phyloP scores from a whole-genome alignment of 2,329 filamentous ascomycete species.

The Calonectria hawksworthii region DNA sequence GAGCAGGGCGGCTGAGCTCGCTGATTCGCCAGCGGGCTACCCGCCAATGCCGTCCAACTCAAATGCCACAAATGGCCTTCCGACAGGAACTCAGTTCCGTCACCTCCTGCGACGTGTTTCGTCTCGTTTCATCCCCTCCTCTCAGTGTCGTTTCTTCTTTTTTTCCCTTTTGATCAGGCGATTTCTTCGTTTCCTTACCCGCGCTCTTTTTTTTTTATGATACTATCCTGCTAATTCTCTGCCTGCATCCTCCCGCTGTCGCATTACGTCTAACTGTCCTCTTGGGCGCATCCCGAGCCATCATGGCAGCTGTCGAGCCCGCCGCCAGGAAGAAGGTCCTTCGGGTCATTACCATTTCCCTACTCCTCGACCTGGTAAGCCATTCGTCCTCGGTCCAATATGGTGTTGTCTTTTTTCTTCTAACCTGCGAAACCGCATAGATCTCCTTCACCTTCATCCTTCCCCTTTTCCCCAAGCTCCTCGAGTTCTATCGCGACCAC shows the following conservation, averaged over 20 bases:
- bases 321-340: slow-evolving; percentile 83
- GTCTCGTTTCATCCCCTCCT: slow-evolving; percentile 18
- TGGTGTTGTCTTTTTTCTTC: neutral
- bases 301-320: slow-evolving; percentile 64
- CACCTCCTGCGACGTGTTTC: slow-evolving; percentile 33
- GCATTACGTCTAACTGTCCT: slow-evolving; percentile 13
- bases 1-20: neutral
- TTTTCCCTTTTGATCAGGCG: neutral
- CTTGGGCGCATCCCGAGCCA: slow-evolving; percentile 19
- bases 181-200: neutral
- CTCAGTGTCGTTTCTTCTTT: neutral
- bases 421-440: slow-evolving; percentile 60
- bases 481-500: slow-evolving; percentile 94
- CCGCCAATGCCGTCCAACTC: slow-evolving; percentile 33
- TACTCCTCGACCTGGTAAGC: slow-evolving; percentile 87
- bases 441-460: slow-evolving; percentile 99
- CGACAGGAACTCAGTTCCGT: slow-evolving; percentile 38
- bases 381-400: neutral
- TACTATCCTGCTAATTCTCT: neutral
- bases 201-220: neutral
- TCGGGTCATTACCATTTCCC: slow-evolving; percentile 87
- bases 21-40: slow-evolving; percentile 15
- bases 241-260: neutral
- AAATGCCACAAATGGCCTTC: slow-evolving; percentile 33
- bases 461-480: slow-evolving; percentile 92